phyloP scores from a whole-genome alignment of 1,139 yeast genomes.

The Citeromyces hawaiiensis region DNA sequence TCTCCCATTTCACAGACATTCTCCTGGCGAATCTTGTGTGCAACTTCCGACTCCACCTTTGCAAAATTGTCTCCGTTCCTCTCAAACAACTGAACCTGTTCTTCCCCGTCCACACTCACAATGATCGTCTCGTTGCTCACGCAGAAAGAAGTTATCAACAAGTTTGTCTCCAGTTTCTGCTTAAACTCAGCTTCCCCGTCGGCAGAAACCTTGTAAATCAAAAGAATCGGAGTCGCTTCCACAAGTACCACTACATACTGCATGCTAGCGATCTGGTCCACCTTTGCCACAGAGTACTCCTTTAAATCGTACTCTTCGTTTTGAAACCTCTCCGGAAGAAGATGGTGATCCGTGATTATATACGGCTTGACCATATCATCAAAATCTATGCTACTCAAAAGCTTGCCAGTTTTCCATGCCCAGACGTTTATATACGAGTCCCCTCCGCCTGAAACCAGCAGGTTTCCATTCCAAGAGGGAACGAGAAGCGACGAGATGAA shows the following conservation, averaged over 20 bases:
- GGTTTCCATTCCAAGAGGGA: constrained; percentile 31
- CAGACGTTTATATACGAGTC: constrained; percentile 67
- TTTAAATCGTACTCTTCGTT: constrained; percentile 31
- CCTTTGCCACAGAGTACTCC: constrained; percentile 41
- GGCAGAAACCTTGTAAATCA: constrained; percentile 10
- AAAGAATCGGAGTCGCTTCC: constrained; percentile 12
- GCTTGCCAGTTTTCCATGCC: constrained; percentile 34
- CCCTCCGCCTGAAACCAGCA: constrained; percentile 81
- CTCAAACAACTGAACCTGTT: not conserved
- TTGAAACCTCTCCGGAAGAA: constrained; percentile 56
- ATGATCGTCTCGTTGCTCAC: not conserved
- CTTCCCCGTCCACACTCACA: not conserved
- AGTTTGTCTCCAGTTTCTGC: constrained; percentile 18
- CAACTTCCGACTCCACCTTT: not conserved
- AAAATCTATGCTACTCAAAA: constrained; percentile 35
- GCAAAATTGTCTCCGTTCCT: not conserved
- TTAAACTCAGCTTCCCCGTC: constrained; percentile 17
- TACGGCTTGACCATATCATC: constrained; percentile 32
- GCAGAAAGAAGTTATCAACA: constrained; percentile 16
- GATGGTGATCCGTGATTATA: constrained; percentile 36
- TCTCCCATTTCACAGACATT: constrained; percentile 25
- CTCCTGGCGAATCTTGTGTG: constrained; percentile 12
- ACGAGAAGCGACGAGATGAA: constrained; percentile 56
- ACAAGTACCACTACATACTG: constrained; percentile 13
- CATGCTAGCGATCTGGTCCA: constrained; percentile 19